Percentiles rank a stretch among this genome's conserved stretches.
Evolutionary conservation across 2,329 filamentous ascomycete genomes (phyloP).

Genomic region (Dendryphion nanum): DNA sequence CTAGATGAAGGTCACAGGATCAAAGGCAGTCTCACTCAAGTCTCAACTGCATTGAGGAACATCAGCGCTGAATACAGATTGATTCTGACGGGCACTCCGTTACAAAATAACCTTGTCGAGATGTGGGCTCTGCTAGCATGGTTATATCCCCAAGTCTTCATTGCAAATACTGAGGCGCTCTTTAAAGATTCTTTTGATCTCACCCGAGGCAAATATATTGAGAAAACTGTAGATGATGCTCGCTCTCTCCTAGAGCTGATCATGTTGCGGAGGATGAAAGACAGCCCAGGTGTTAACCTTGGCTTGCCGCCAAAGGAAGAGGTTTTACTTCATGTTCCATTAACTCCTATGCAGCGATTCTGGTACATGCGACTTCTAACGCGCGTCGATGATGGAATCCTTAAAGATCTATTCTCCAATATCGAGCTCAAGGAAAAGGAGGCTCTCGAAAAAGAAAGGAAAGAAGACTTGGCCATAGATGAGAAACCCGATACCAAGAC

Average conservation of each 20-base stretch:
- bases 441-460: conserved; percentile 36
- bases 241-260: conserved; percentile 55
- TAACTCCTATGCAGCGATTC: conserved; percentile 58
- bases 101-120: conserved; percentile 59
- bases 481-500: conserved; percentile 16
- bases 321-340: conserved; percentile 55
- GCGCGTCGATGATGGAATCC: conserved; percentile 49
- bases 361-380: conserved; percentile 60
- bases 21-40: conserved; percentile 69
- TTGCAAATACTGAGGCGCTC: conserved; percentile 46
- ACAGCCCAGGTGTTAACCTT: conserved; percentile 53
- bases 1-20: conserved; percentile 98
- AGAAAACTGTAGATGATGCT: conserved; percentile 53
- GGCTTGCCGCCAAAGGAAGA: conserved; percentile 59
- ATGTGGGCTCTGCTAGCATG: conserved; percentile 59
- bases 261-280: conserved; percentile 61
- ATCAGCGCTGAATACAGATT: conserved; percentile 50
- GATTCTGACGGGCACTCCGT: conserved; percentile 55
- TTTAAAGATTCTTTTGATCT: conserved; percentile 60
- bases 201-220: conserved; percentile 53
- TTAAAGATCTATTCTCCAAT: conserved; percentile 54
- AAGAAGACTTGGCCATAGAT: conserved; percentile 36
- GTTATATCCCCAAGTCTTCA: conserved; percentile 60
- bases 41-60: conserved; percentile 44
- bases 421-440: conserved; percentile 46